These are phyloP conservation scores for Coemansia sp. DNA, from an alignment of 371 early-diverging fungal species.

Conservation along the genomic window DNA sequence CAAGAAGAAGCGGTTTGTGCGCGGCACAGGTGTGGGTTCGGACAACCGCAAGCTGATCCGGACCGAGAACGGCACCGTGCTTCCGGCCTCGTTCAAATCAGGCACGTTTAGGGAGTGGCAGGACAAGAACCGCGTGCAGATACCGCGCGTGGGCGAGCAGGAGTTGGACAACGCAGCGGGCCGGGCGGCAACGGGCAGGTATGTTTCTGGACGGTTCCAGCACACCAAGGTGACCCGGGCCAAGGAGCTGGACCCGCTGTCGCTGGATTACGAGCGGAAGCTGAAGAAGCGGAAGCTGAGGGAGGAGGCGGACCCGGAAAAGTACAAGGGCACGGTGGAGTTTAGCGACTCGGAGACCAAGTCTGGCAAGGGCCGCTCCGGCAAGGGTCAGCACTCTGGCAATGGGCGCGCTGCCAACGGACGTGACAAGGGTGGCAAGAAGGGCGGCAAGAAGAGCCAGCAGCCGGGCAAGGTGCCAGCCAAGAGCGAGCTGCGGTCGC, in stretches of 20 bases:
- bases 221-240: slow-evolving; percentile 64
- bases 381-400: too few relatives aligned
- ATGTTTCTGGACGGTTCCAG: slow-evolving; percentile 56
- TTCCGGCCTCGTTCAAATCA: slow-evolving; percentile 87
- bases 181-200: slow-evolving; percentile 21
- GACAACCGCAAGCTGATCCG: slow-evolving; percentile 95
- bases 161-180: slow-evolving; percentile 61
- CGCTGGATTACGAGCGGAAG: slow-evolving; percentile 67
- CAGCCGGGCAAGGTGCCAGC: slow-evolving; percentile 48
- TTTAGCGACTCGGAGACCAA: slow-evolving; percentile 56
- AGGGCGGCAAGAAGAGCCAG: slow-evolving; percentile 11
- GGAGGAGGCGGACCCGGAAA: slow-evolving; percentile 19
- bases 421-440: slow-evolving; percentile 12
- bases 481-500: slow-evolving; percentile 78
- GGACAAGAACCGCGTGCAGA: slow-evolving; percentile 71
- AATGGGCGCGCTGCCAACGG: not conserved
- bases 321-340: slow-evolving; percentile 47
- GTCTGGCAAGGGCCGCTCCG: slow-evolving; percentile 14
- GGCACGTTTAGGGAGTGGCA: slow-evolving; percentile 82
- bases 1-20: slow-evolving; percentile 89
- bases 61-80: slow-evolving; percentile 86
- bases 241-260: slow-evolving; percentile 64
- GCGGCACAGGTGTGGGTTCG: slow-evolving; percentile 79
- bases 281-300: slow-evolving; percentile 60
- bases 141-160: slow-evolving; percentile 85